These are phyloP conservation scores for Aspergillus latus DNA, from an alignment of 2,329 filamentous ascomycete genomes.

Conservation along the genomic window DNA sequence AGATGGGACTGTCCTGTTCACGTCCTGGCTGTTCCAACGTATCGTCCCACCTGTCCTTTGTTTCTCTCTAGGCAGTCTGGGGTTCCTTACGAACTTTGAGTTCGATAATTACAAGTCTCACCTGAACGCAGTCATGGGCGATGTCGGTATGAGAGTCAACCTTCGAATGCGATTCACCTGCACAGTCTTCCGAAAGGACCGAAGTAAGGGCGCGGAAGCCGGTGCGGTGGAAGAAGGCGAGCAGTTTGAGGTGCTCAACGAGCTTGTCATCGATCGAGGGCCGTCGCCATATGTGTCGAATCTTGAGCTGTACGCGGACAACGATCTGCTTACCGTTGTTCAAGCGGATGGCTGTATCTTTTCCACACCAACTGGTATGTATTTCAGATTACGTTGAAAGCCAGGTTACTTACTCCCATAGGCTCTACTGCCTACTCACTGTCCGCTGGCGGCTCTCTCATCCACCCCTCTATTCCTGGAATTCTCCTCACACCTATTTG, in stretches of 20 bases:
- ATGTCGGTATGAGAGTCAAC: constrained; percentile 94
- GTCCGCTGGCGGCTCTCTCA: constrained; percentile 89
- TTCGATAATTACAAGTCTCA: constrained; percentile 86
- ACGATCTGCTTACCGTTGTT: constrained; percentile 90
- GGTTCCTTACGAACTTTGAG: constrained; percentile 96
- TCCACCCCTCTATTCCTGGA: constrained; percentile 94
- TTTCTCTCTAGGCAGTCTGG: constrained; percentile 87
- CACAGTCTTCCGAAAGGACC: constrained; percentile 79
- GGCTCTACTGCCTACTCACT: constrained; percentile 92
- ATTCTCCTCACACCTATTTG: constrained; percentile 97
- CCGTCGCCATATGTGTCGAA: constrained; percentile 97
- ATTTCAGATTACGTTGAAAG: neutral
- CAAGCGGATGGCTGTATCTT: constrained; percentile 98
- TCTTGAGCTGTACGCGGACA: constrained; percentile 91
- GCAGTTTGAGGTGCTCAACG: constrained; percentile 97
- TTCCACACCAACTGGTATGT: constrained; percentile 80
- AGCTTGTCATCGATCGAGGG: constrained; percentile 95
- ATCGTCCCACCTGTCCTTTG: constrained; percentile 91
- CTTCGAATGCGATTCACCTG: constrained; percentile 98
- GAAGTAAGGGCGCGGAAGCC: constrained; percentile 45
- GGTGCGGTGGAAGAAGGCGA: constrained; percentile 80
- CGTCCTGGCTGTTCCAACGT: constrained; percentile 94
- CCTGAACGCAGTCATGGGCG: constrained; percentile 86
- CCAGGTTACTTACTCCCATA: constrained; percentile 24
- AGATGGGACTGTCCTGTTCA: constrained; percentile 95